Conservation (phyloP, 805 yeast genomes). For the Ogataea neopini region DNA sequence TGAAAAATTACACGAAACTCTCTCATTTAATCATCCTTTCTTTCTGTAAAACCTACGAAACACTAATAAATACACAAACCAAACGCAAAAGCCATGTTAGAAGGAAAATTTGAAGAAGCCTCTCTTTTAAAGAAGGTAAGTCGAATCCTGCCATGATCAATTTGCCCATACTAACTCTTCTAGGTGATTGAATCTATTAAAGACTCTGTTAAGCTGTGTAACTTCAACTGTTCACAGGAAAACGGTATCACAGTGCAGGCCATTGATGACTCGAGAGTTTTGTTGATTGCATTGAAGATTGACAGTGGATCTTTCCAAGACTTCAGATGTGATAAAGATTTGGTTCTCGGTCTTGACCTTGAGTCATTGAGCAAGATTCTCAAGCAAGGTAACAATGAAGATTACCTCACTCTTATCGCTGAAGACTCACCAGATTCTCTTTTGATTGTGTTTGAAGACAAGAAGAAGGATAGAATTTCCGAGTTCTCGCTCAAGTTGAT, state of each 20-base stretch:
- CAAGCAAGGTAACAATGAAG: constrained; percentile 88
- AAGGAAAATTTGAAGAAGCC: constrained; percentile 95
- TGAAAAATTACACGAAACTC: constrained; percentile 5
- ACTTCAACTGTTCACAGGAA: constrained; percentile 93
- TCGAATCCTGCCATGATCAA: constrained; percentile 3
- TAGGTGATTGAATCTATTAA: constrained; percentile 87
- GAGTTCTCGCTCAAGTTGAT: constrained; percentile 89
- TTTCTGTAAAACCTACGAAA: neutral
- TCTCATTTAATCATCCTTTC: too few species aligned
- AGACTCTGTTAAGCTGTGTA: constrained; percentile 92
- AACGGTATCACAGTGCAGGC: constrained; percentile 93
- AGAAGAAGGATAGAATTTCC: constrained; percentile 84
- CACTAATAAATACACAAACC: neutral
- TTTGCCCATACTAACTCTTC: constrained; percentile 6
- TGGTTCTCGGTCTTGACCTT: constrained; percentile 89
- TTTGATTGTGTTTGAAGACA: constrained; percentile 84
- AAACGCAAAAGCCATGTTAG: constrained; percentile 61
- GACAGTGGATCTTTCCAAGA: constrained; percentile 87
- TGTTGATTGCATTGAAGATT: constrained; percentile 82
- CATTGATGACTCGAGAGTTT: constrained; percentile 94
- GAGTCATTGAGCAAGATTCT: constrained; percentile 85
- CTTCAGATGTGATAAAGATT: constrained; percentile 92
- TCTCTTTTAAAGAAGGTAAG: constrained; percentile 77
- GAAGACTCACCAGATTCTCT: constrained; percentile 75
- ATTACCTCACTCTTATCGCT: constrained; percentile 83